Evolutionary conservation across 352 stramenopile species (phyloP).

Genomic region (Globisporangium ultimum): DNA sequence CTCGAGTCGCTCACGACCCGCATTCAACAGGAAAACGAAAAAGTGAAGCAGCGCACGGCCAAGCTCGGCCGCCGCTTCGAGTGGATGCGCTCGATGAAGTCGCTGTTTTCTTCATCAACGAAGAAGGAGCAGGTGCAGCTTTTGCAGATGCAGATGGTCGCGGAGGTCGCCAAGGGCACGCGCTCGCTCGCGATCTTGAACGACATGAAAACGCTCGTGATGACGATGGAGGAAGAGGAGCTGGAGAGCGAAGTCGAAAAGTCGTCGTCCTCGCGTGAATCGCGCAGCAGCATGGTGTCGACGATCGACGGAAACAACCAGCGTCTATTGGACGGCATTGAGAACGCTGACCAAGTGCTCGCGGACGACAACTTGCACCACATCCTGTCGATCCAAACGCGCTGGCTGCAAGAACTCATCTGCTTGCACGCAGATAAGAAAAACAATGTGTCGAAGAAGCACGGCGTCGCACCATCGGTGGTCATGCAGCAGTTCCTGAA

Average conservation of each 20-base stretch:
- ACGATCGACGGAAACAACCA: slow-evolving; percentile 25
- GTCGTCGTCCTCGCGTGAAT: slow-evolving; percentile 2
- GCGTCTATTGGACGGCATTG: slow-evolving; percentile 41
- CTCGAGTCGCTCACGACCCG: slow-evolving; percentile 36
- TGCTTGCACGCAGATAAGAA: slow-evolving; percentile 48
- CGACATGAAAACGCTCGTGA: slow-evolving; percentile 37
- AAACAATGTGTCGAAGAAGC: slow-evolving; percentile 8
- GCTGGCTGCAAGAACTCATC: slow-evolving; percentile 50
- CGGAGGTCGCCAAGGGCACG: slow-evolving; percentile 56
- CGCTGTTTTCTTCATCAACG: slow-evolving; percentile 35
- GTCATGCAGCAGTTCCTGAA: slow-evolving; percentile 37
- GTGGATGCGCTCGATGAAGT: slow-evolving; percentile 43
- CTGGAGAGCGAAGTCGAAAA: slow-evolving; percentile 1
- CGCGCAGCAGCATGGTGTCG: slow-evolving; percentile 27
- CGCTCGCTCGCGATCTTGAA: slow-evolving; percentile 52
- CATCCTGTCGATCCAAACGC: slow-evolving; percentile 54
- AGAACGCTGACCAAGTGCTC: slow-evolving; percentile 50
- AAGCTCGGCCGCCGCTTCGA: slow-evolving; percentile 31
- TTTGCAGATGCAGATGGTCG: slow-evolving; percentile 68
- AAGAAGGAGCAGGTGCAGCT: slow-evolving; percentile 55
- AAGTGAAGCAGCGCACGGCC: slow-evolving; percentile 36
- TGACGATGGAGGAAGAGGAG: slow-evolving; percentile 19
- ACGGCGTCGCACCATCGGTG: slow-evolving; percentile 10
- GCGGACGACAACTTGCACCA: slow-evolving; percentile 58
- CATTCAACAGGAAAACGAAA: slow-evolving; percentile 50